These are phyloP conservation scores for Euphorbia corollata DNA, from an alignment of 441 rosid species.

Conservation along the genomic window DNA sequence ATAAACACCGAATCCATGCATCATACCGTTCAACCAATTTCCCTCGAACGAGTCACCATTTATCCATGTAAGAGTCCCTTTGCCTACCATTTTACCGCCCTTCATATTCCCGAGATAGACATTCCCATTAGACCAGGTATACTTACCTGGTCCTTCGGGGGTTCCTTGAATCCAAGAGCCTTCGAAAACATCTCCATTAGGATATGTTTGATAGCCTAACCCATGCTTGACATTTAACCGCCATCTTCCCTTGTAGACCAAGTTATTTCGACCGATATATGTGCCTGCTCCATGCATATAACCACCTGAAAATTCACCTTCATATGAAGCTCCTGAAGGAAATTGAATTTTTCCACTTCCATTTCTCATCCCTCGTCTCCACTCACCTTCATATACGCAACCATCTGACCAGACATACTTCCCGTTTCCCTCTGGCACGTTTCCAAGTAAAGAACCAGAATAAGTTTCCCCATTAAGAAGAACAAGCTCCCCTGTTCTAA, in stretches of 20 bases:
- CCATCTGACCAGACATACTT: conserved; percentile 80
- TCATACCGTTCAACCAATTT: conserved; percentile 83
- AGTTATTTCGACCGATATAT: conserved; percentile 38
- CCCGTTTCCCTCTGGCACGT: conserved; percentile 71
- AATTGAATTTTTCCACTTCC: conserved; percentile 70
- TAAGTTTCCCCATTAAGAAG: conserved; percentile 69
- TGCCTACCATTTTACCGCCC: conserved; percentile 91
- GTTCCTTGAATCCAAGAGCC: conserved; percentile 90
- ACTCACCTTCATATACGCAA: conserved; percentile 70
- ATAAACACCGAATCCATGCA: conserved; percentile 91
- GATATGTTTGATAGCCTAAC: conserved; percentile 72
- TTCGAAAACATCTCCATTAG: conserved; percentile 70
- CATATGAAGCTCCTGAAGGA: conserved; percentile 72
- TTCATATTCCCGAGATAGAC: conserved; percentile 78
- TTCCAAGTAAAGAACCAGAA: conserved; percentile 67
- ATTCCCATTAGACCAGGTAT: conserved; percentile 82
- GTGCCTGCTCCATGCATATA: conserved; percentile 81
- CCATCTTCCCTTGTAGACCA: conserved; percentile 84
- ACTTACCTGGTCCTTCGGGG: conserved; percentile 97
- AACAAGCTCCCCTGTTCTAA: conserved; percentile 51
- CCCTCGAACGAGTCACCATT: conserved; percentile 85
- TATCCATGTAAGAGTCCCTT: conserved; percentile 80
- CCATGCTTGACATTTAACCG: conserved; percentile 85
- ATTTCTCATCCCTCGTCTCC: conserved; percentile 87
- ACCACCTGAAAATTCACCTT: conserved; percentile 87